These are phyloP conservation scores for Cladobotryum mycophilum DNA, from an alignment of 2,329 filamentous ascomycete genomes.

Conservation along the genomic window DNA sequence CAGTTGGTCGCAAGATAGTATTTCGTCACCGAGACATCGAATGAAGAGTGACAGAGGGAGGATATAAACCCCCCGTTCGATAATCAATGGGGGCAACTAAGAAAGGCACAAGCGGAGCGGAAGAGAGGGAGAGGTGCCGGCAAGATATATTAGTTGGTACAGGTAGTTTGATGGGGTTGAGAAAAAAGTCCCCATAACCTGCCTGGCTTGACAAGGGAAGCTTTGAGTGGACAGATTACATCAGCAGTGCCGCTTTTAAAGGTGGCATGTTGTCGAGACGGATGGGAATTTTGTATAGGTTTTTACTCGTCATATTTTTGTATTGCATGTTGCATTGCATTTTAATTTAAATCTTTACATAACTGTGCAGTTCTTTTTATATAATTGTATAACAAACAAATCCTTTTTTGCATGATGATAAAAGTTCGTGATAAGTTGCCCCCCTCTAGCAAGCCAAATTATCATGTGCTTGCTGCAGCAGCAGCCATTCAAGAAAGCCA, in stretches of 20 bases:
- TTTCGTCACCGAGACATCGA: constrained; percentile 12
- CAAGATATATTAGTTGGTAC: neutral
- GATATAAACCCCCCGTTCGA: constrained; percentile 5
- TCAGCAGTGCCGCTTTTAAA: constrained; percentile 11
- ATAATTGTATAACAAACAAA: too few relatives aligned
- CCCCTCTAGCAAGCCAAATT: neutral
- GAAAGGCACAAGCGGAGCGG: neutral
- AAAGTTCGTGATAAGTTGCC: too few relatives aligned
- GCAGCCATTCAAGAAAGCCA: neutral
- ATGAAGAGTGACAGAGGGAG: neutral
- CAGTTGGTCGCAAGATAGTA: neutral
- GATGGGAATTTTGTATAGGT: neutral
- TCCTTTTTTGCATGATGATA: too few relatives aligned
- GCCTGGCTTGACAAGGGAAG: neutral
- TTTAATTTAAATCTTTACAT: too few relatives aligned
- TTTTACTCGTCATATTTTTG: too few relatives aligned
- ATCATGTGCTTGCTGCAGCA: neutral
- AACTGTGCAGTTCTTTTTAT: too few relatives aligned
- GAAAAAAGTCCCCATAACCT: constrained; percentile 5
- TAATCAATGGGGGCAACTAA: neutral
- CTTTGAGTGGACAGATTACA: constrained; percentile 9
- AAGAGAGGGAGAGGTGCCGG: neutral
- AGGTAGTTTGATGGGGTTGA: constrained; percentile 1
- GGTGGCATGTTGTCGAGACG: neutral
- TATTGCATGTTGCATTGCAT: too few relatives aligned